Base-by-base conservation (phyloP, 2,329 filamentous ascomycete species). In the Coniochaeta sp. region DNA sequence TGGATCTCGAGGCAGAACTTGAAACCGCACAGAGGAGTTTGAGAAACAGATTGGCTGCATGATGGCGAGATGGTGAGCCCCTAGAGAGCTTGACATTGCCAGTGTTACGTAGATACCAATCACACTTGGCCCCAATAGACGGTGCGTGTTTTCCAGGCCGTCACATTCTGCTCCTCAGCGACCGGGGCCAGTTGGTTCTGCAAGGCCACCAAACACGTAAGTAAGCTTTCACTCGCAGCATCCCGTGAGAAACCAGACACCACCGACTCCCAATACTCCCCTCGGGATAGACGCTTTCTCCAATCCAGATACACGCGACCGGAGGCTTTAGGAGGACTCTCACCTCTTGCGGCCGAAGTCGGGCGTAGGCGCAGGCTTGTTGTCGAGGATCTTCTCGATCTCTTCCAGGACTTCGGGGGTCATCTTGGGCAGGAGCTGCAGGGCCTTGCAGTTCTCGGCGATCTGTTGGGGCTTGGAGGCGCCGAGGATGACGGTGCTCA, bases 401-500 rank as follows among this genome's bases (percentile, higher is more conserved):
- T 82, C 76, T 26, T 70, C 68, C 67, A 84, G 62, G 32, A 85
- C 67, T 63, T 81, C 78, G 0, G 74, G 74, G 2, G 79, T 85
- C 58, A 85, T 64, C 67, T 78, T 78, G 48, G 80, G 74, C 22
- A 80, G 65, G 9, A 74, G 68, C 12, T 65, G 68, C 7, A 84
- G 57, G 1, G 82, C 78, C 60, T 69, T 70, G 48, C 79, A 66
- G 60, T 81, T 83, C 63, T 85, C 79, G 52, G 77, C 76, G 33
- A 84, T 68, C 70, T 85, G 81, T 63, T 78, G 73, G 4, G 75
- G 67, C 53, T 71, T 74, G 65, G 77, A 82, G 5, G 82, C 81
- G 6, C 81, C 81, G 1, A 78, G 79, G 57, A 85, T 84, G 30
- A 79, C 81, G 8, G 75, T 77, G 63, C 77, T 81, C 48, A 84